Percentiles rank a stretch among this genome's conserved stretches.
Conservation (phyloP, 257 asterid genomes). For the Scutellaria baicalensis region DNA sequence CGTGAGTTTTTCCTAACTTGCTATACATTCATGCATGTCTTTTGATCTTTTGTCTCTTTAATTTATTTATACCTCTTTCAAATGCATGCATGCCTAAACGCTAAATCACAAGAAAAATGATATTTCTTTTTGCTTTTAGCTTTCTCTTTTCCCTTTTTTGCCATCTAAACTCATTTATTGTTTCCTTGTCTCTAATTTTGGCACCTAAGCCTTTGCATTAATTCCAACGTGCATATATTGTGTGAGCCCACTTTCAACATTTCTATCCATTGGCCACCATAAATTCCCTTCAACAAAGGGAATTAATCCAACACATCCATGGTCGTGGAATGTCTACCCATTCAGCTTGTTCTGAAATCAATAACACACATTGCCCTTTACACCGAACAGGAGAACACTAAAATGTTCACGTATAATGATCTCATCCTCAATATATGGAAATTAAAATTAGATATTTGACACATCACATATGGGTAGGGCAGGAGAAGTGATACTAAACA, state of each 20-base stretch:
- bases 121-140: background rate
- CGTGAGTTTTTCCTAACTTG: background rate
- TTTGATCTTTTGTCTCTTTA: background rate
- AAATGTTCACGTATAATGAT: too few species aligned
- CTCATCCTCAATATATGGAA: too few species aligned
- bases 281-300: constrained; percentile 7
- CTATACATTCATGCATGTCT: constrained; percentile 6
- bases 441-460: too few species aligned
- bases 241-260: background rate
- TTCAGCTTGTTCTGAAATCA: background rate
- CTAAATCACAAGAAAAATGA: background rate
- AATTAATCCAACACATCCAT: background rate
- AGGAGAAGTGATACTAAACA: too few species aligned
- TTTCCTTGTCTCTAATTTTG: background rate
- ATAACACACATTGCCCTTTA: background rate
- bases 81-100: constrained; percentile 14
- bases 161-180: background rate
- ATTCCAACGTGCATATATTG: background rate
- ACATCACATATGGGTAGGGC: too few species aligned
- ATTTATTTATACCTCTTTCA: background rate
- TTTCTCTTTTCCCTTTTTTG: background rate
- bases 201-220: background rate
- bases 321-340: background rate
- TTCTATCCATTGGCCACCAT: background rate
- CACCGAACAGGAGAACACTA: too few species aligned